Base-by-base conservation (phyloP, 2,329 filamentous ascomycete species). In the Ophiostoma quercus region DNA sequence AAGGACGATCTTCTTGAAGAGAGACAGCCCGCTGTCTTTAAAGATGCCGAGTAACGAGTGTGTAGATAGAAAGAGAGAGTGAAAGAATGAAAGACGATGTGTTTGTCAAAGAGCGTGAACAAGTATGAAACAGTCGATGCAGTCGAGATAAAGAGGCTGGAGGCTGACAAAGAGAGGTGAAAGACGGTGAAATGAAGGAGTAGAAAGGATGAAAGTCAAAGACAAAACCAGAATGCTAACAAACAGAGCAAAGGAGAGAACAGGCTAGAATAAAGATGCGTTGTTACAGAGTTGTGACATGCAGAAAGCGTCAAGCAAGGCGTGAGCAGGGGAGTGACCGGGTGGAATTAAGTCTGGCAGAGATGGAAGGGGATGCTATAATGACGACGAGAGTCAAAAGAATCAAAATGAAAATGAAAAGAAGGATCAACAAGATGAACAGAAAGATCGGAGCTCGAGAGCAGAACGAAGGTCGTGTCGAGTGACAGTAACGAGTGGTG, bases 301-400 rank as follows among this genome's bases (percentile, higher is more conserved):
- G 43, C 43, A 47, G 14, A 43, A 43, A 43, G 22, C 1, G 51
- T 22, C 51, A 25, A 57, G 51, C 51, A 57, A 57, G 51, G 51
- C 51, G 51, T 29, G 51, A 25, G 6, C 51, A 57, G 16, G 51
- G 22, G 22, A 57, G 51, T 57, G 51, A 57, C 51, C 1, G 51
- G n/a, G 51, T 25, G 16, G n/a, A 47, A 57, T 57, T 12, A 57
- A 57, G 8, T 57, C 51, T 57, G 25, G 51, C 22, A 5, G 4
- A 29, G 14, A 34, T 14, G 22, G 76, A 77, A 57, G 68, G 19
- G 62, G 11, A 47, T 34, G 8, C 34, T 22, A 67, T 25, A 47
- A 71, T 37, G 22, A 66, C n/a, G 25, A 25, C 6, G 25, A 57
- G 51, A 54, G 22, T 8, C 2, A 16, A 12, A 11, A 54, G 8